phyloP scores from a whole-genome alignment of 1,284 basidiomycete species.

The Cryptococcus sp. region DNA sequence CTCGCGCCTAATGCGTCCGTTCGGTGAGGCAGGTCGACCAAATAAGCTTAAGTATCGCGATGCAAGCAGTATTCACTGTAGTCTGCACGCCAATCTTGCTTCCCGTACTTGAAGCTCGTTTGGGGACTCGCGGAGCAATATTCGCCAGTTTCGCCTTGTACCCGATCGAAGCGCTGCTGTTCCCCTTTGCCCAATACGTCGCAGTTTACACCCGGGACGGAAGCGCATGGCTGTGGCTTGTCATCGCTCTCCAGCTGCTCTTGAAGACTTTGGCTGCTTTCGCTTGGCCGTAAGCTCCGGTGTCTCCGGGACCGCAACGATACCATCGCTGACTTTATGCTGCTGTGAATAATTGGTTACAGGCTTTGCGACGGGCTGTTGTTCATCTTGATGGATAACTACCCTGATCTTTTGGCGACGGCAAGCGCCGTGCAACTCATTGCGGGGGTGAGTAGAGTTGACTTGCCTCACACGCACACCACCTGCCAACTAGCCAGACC shows the following conservation, averaged over 20 bases:
- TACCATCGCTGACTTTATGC: neutral
- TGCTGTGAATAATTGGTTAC: neutral
- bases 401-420: constrained; percentile 26
- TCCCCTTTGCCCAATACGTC: constrained; percentile 20
- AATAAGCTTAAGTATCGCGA: too few species aligned
- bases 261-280: constrained; percentile 20
- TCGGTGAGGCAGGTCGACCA: too few species aligned
- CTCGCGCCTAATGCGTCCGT: too few species aligned
- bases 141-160: constrained; percentile 11
- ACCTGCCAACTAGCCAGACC: too few species aligned
- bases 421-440: constrained; percentile 26
- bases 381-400: constrained; percentile 23
- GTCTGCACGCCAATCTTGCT: neutral
- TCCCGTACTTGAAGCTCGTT: constrained; percentile 14
- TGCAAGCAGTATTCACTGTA: too few species aligned
- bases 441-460: constrained; percentile 13
- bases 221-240: constrained; percentile 3
- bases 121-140: constrained; percentile 10
- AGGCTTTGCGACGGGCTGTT: constrained; percentile 25
- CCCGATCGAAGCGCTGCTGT: constrained; percentile 14
- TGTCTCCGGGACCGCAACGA: too few species aligned
- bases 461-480: too few species aligned
- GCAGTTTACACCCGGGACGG: constrained; percentile 5
- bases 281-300: constrained; percentile 27
- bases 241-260: neutral